Base-by-base conservation (phyloP, 768 basidiomycete species). In the Pleurotus platypus region DNA sequence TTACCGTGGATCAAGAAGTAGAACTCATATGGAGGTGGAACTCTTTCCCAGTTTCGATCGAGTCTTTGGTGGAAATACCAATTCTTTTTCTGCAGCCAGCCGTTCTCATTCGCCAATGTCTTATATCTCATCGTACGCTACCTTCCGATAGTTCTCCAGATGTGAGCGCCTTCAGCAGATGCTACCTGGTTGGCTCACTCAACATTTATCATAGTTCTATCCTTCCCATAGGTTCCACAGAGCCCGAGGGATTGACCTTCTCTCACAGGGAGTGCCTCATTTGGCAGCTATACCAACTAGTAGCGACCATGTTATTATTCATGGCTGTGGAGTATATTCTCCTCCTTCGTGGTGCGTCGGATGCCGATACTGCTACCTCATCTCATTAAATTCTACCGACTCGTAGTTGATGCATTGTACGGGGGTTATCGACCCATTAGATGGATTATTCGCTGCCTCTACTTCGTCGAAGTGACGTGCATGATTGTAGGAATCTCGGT, bases 221-320 rank as follows among this genome's bases (percentile, higher is more conserved):
- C 38, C 61, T 73, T 20, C 59, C 71, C 47, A 68, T 75, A 43
- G 73, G 71, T 22, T 67, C 73, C 18, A 70, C 72, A 47, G 56
- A 73, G 20, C 69, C 72, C 13, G 68, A 74, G 3, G 61, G 57
- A 2, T 68, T 76, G 37, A 63, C 69, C 35, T 77, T 76, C 59
- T 46, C 55, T 16, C 20, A 45, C n/a, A 43, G 30, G 18, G 46
- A 26, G 13, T 56, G 55, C 46, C 39, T 39, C 24, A 56, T 56
- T 8, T 56, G 55, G 55, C 55, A 56, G 24, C 18, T 46, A 16
- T 56, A 56, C 15, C 43, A 56, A 37, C 43, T 46, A 2, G 12
- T 46, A 6, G 55, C 55, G n/a, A 46, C 46, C 26, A 56, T 46
- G 43, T 16, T 56, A 22, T 16, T 56, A 16, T 27, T 56, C 18